These are phyloP conservation scores for Stemphylium beticola DNA, from an alignment of 2,329 filamentous ascomycete species.

Conservation along the genomic window DNA sequence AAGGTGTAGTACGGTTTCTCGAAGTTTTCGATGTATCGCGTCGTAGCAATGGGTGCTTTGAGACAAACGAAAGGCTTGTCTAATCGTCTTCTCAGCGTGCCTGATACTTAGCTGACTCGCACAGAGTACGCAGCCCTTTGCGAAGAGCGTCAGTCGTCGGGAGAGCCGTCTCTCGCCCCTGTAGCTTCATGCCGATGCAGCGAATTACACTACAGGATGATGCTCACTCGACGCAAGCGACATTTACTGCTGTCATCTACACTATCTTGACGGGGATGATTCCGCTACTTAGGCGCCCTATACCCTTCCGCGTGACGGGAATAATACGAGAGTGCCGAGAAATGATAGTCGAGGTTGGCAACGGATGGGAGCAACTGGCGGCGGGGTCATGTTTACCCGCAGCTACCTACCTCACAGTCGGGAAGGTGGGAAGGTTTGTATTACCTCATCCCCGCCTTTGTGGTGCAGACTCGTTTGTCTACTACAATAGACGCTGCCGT, in stretches of 20 bases:
- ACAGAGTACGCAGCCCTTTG: too few species aligned
- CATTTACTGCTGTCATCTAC: too few species aligned
- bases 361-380: constrained; percentile 2
- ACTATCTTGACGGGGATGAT: not conserved
- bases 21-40: not conserved
- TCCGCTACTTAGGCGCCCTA: not conserved
- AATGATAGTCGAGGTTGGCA: not conserved
- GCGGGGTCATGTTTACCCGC: constrained; percentile 4
- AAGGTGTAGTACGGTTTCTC: not conserved
- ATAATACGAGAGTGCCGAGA: not conserved
- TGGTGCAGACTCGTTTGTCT: not conserved
- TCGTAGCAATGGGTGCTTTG: not conserved
- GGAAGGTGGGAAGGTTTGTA: constrained; percentile 2
- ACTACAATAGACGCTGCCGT: not conserved
- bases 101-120: too few species aligned
- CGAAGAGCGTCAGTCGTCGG: too few species aligned
- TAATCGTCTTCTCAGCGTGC: too few species aligned
- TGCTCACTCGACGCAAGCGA: too few species aligned
- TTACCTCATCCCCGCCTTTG: not conserved
- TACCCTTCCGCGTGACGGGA: not conserved
- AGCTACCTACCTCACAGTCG: constrained; percentile 6
- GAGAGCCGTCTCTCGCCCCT: too few species aligned
- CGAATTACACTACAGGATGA: too few species aligned
- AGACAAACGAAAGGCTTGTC: too few species aligned
- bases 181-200: too few species aligned